These are phyloP conservation scores for Fraxinus ornus DNA, from an alignment of 305 asterid species.

Conservation along the genomic window DNA sequence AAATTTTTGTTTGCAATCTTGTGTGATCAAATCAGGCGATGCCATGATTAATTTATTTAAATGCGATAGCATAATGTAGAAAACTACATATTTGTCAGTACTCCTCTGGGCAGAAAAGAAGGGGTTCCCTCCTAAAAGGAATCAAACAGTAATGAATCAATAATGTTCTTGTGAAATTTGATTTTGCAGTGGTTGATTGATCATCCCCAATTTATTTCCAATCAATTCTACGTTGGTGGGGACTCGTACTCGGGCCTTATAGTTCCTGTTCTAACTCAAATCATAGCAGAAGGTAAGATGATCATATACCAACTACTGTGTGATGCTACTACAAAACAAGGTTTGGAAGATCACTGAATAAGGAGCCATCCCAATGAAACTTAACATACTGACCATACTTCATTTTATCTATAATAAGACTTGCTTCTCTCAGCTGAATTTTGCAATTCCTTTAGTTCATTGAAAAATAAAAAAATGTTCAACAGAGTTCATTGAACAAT, in stretches of 20 bases:
- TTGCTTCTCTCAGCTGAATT: background rate
- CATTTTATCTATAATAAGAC: background rate
- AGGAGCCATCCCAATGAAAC: background rate
- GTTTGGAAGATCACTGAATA: slow-evolving; percentile 2
- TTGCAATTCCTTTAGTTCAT: background rate
- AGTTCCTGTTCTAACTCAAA: slow-evolving; percentile 9
- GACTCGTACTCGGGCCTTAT: background rate
- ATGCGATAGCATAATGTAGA: background rate
- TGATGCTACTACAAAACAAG: background rate
- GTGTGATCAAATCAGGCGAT: too few relatives aligned
- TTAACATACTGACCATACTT: background rate
- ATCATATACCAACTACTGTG: background rate
- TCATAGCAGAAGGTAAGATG: slow-evolving; percentile 15
- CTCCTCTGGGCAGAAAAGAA: background rate
- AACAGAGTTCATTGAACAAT: background rate
- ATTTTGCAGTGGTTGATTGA: slow-evolving; percentile 16
- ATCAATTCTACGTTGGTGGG: slow-evolving; percentile 12
- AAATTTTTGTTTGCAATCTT: background rate
- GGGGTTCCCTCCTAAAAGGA: background rate
- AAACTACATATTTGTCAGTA: background rate
- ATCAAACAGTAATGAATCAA: background rate
- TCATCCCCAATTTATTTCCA: slow-evolving; percentile 13
- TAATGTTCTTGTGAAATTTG: background rate
- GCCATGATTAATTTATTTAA: background rate
- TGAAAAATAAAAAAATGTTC: too few relatives aligned